Percentiles rank a stretch among this genome's conserved stretches.
phyloP scores from a whole-genome alignment of 208 protist genomes.

The Kentomonas sorsogonicus region DNA sequence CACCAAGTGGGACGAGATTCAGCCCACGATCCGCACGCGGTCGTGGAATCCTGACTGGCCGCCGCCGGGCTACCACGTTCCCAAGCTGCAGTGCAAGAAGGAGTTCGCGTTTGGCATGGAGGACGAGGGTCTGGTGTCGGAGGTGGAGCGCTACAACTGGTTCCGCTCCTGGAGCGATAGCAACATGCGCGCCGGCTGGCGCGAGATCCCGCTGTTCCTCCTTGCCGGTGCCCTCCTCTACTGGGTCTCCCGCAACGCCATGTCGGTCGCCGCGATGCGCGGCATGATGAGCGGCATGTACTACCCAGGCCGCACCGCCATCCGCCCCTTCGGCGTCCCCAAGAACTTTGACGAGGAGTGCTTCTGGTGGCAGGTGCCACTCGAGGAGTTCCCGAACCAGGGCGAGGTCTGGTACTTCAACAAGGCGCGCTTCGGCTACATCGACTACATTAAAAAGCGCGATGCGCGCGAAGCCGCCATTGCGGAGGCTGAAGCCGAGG shows the following conservation, averaged over 20 bases:
- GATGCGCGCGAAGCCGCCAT: slow-evolving; percentile 63
- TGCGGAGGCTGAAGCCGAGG: slow-evolving; percentile 48
- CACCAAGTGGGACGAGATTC: slow-evolving; percentile 83
- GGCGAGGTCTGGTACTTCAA: slow-evolving; percentile 77
- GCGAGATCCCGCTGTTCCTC: slow-evolving; percentile 66
- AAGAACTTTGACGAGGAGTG: slow-evolving; percentile 61
- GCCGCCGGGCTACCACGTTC: slow-evolving; percentile 78
- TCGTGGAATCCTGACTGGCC: slow-evolving; percentile 87
- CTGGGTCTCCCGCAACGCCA: slow-evolving; percentile 47
- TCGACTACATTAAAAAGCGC: slow-evolving; percentile 72
- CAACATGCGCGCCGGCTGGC: slow-evolving; percentile 81
- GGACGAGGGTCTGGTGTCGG: slow-evolving; percentile 68
- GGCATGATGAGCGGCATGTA: slow-evolving; percentile 78
- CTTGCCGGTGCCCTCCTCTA: slow-evolving; percentile 57
- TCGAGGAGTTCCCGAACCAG: slow-evolving; percentile 85
- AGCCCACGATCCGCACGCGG: slow-evolving; percentile 74
- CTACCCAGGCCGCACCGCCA: slow-evolving; percentile 64
- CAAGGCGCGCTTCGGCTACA: slow-evolving; percentile 71
- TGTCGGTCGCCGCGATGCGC: slow-evolving; percentile 55
- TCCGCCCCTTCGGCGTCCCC: slow-evolving; percentile 74
- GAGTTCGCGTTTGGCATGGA: slow-evolving; percentile 83
- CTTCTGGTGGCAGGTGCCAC: slow-evolving; percentile 85
- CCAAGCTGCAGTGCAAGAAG: slow-evolving; percentile 79
- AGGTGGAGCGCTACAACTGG: slow-evolving; percentile 87
- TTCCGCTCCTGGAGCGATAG: slow-evolving; percentile 77